These are phyloP conservation scores for Harringtonia aguacate DNA, from an alignment of 2,329 filamentous ascomycete species.

Conservation along the genomic window DNA sequence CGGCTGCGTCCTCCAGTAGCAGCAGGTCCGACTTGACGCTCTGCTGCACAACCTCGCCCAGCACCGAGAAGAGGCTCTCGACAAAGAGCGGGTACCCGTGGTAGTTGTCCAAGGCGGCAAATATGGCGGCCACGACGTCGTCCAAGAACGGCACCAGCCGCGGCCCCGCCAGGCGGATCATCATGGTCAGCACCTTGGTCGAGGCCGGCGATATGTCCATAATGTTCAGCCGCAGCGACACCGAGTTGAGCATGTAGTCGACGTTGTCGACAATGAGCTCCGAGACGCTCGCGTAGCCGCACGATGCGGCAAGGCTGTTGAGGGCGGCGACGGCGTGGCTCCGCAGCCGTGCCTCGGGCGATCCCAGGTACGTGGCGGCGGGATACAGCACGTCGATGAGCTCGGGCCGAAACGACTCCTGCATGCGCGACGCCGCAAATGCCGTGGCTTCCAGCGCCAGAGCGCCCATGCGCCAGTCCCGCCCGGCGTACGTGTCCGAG, in stretches of 20 bases:
- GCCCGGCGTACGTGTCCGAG: slow-evolving; percentile 29
- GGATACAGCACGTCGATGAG: slow-evolving; percentile 88
- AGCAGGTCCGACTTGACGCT: slow-evolving; percentile 51
- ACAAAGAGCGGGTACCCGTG: slow-evolving; percentile 86
- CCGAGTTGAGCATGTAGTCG: slow-evolving; percentile 92
- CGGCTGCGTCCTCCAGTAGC: slow-evolving; percentile 33
- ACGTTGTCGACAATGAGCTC: slow-evolving; percentile 82
- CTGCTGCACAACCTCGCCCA: slow-evolving; percentile 76
- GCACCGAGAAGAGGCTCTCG: slow-evolving; percentile 71
- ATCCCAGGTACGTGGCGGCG: slow-evolving; percentile 78
- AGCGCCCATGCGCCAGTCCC: slow-evolving; percentile 65
- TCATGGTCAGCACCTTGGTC: slow-evolving; percentile 85
- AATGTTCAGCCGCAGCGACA: slow-evolving; percentile 79
- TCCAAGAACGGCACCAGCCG: slow-evolving; percentile 78
- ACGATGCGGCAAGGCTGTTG: slow-evolving; percentile 66
- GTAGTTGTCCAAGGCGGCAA: slow-evolving; percentile 86
- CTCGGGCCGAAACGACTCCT: slow-evolving; percentile 64
- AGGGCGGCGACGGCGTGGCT: slow-evolving; percentile 75
- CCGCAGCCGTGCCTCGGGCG: slow-evolving; percentile 54
- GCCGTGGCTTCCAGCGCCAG: slow-evolving; percentile 74
- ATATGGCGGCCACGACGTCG: slow-evolving; percentile 83
- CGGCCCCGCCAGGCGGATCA: slow-evolving; percentile 79
- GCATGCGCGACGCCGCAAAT: slow-evolving; percentile 58
- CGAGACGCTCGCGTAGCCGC: slow-evolving; percentile 63
- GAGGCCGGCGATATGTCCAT: slow-evolving; percentile 88